Evolutionary conservation across 345 rosid genomes (phyloP).

Genomic region (Eucalyptus marginata): DNA sequence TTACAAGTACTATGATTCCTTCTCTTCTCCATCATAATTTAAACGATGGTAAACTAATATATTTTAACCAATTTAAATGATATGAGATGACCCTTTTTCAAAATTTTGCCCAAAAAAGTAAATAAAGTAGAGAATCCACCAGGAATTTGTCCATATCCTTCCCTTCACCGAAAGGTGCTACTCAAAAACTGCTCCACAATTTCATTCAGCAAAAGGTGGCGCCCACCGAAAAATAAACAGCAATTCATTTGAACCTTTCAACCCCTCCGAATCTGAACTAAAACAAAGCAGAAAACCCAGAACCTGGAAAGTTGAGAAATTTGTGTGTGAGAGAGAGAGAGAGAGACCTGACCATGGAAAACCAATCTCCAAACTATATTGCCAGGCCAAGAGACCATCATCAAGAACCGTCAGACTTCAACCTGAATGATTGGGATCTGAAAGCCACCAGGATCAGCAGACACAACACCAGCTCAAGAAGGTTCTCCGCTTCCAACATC

Average conservation of each 20-base stretch:
- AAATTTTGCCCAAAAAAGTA: neutral
- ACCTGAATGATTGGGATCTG: neutral
- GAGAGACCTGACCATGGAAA: neutral
- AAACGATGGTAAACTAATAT: neutral
- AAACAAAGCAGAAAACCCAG: neutral
- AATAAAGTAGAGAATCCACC: neutral
- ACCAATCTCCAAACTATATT: neutral
- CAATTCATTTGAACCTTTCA: neutral
- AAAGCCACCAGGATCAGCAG: neutral
- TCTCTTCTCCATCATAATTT: neutral
- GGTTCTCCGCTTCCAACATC: constrained; percentile 74
- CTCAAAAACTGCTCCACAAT: neutral
- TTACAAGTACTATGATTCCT: neutral
- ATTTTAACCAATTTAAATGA: neutral
- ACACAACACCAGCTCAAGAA: constrained; percentile 28
- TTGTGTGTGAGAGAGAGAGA: neutral
- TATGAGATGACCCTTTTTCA: neutral
- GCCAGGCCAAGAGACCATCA: neutral
- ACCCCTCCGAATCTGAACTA: neutral
- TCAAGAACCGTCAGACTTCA: neutral
- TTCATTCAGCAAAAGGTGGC: neutral
- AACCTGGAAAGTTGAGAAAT: neutral
- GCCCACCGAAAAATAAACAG: neutral
- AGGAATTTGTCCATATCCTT: neutral
- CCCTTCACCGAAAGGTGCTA: neutral